Evolutionary conservation across 306 rosid genomes (phyloP).

Genomic region (Astragalus glycyphyllos): DNA sequence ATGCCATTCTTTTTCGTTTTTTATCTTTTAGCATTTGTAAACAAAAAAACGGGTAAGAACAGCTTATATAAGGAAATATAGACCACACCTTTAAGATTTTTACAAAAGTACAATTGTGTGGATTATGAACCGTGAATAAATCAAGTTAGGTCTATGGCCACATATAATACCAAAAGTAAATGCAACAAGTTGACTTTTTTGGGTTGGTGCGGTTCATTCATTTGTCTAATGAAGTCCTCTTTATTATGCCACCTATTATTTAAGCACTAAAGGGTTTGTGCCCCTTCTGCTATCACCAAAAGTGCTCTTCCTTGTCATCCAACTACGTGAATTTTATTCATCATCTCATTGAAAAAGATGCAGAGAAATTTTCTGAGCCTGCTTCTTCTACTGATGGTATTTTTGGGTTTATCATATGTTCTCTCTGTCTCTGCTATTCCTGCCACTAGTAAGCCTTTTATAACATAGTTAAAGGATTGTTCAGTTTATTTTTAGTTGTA

Average conservation of each 20-base stretch:
- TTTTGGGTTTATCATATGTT: constrained; percentile 35
- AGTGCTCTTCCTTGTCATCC: constrained; percentile 38
- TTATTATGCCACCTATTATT: constrained; percentile 33
- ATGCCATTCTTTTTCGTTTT: too few relatives aligned
- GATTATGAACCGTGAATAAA: constrained; percentile 24
- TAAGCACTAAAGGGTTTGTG: constrained; percentile 30
- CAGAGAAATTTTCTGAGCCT: constrained; percentile 11
- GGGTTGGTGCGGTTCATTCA: constrained; percentile 3
- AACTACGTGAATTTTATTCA: constrained; percentile 2
- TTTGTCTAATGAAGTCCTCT: constrained; percentile 2
- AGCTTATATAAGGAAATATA: background rate
- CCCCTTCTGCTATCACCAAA: constrained; percentile 1
- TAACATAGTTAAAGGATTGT: background rate
- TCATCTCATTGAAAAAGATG: constrained; percentile 45
- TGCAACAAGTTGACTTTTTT: constrained; percentile 50
- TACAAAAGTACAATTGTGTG: background rate
- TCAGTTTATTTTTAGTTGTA: background rate
- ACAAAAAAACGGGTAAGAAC: too few relatives aligned
- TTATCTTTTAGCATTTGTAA: too few relatives aligned
- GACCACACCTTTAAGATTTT: background rate
- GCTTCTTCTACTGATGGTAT: constrained; percentile 17
- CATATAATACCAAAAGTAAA: constrained; percentile 19
- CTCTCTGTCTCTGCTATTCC: constrained; percentile 45
- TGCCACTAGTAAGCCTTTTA: constrained; percentile 44
- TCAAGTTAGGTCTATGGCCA: constrained; percentile 47